Evolutionary conservation across 148 eudicot species (phyloP), one percentile per base, ranked within the genome.

Genomic region (Fagopyrum esculentum): DNA sequence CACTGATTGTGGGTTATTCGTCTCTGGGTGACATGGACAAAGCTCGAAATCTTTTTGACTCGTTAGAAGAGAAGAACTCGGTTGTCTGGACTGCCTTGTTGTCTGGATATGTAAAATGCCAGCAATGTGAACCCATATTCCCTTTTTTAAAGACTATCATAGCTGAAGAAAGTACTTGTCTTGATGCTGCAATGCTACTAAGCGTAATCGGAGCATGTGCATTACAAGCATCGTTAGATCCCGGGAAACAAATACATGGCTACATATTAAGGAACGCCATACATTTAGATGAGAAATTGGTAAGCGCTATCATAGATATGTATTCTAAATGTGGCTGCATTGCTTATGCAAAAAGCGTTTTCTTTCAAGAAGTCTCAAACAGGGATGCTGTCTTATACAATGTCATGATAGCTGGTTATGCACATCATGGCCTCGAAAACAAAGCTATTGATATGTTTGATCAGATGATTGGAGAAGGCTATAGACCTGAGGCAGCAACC

Each of bases 1-100:
- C 97, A 12, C 78, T 94, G 91, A 90, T 91, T 73, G 91, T 90
- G 71, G 97, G 93, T 22, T 88, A 91, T 83, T 87, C 97, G 69
- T 79, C 80, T 63, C 69, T 70, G 13, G 94, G 92, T 6, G 78
- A 88, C 54, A 91, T 93, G 98, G 79, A 71, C 77, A 87, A 88
- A 84, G 97, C 95, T 12, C 82, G 85, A 72, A 81, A 79, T 81
- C 89, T 85, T 80, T 93, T 93, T 69, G 91, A 88, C 79, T 83
- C 89, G 3, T 80, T 86, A 70, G 66, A 76, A n/a, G 90, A 86
- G 60, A 91, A 84, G 78, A 91, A 79, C 79, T 77, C 84, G 54
- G 89, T 88, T 51, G 85, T 85, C 54, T 89, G 93, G 94, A 86
- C 95, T 0, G 89, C 95, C 17, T 80, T 93, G 86, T 86, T 91